Evolutionary conservation across 108 stramenopile genomes (phyloP), one percentile per base, ranked within the genome.

Genomic region (Pseudonitzschia delicatissima): DNA sequence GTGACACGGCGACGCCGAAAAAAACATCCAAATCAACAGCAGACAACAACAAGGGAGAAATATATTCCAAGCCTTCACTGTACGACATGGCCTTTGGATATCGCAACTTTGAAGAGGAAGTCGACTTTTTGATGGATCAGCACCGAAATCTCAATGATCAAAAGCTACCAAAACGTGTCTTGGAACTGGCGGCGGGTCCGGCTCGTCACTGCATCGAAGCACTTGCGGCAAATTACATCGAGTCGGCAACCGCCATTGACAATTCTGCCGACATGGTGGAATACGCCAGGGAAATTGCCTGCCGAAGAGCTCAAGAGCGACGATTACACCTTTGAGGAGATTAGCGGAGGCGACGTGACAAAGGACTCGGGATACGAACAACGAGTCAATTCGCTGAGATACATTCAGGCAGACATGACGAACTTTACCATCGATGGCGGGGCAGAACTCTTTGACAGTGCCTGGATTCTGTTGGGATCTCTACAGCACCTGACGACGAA

Each of bases 51-150:
- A 40, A 37, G 5, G 37, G 60, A 6, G 37, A 45, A 45, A 92
- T 92, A 20, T 92, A 92, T 70, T 88, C 87, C 9, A 47, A 77
- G 65, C 91, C 91, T 9, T 76, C 87, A 3, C 53, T 92, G 18
- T 92, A 92, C 60, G 91, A 92, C 69, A 62, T 92, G 39, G 91
- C 91, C 9, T 89, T 92, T 79, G 87, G 87, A 17, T 92, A 88
- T 62, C 73, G 91, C 62, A 77, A 81, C 45, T 93, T 76, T 62
- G 84, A 82, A 53, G 81, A 88, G 20, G 92, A 93, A 72, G 88
- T 93, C 0, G 78, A 83, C 8, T 93, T 93, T 71, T 64, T 93
- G 34, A 21, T 88, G 20, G 57, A 74, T 55, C 70, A 76, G 35
- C 88, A 93, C 64, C 61, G 61, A 23, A 34, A 33, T 11, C 48